A percentile compares a stretch with the other conserved stretches of the same genome.
phyloP scores from a whole-genome alignment of 371 early-diverging fungal genomes.

The Umbelopsis sp. region DNA sequence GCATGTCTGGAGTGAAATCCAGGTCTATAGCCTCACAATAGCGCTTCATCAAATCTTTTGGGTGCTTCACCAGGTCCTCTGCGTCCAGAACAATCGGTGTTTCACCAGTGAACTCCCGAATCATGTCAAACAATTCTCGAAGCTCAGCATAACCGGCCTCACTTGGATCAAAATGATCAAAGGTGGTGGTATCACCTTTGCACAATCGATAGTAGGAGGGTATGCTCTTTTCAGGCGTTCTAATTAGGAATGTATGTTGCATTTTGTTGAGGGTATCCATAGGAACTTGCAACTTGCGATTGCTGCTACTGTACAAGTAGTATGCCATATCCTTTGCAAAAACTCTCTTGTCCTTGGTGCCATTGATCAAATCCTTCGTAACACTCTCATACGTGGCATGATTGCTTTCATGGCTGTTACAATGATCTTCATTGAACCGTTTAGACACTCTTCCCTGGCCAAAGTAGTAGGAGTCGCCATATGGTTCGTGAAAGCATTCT shows the following conservation, averaged over 20 bases:
- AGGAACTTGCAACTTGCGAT: background rate
- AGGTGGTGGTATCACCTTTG: slow-evolving; percentile 11
- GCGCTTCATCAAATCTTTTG: slow-evolving; percentile 6
- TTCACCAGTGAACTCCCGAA: background rate
- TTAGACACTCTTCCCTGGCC: slow-evolving; percentile 5
- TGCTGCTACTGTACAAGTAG: slow-evolving; percentile 1
- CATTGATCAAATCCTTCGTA: slow-evolving; percentile 3
- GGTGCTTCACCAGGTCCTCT: slow-evolving; percentile 12
- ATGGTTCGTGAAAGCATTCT: slow-evolving; percentile 7
- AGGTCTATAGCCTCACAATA: slow-evolving; percentile 9
- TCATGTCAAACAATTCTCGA: slow-evolving; percentile 4
- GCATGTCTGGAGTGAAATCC: slow-evolving; percentile 10
- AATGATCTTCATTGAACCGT: background rate
- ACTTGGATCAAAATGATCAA: slow-evolving; percentile 9
- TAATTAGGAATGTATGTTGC: slow-evolving; percentile 6
- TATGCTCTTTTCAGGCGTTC: slow-evolving; percentile 11
- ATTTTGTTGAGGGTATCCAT: background rate
- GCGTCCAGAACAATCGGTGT: slow-evolving; percentile 8
- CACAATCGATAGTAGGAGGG: slow-evolving; percentile 5
- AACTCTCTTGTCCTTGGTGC: slow-evolving; percentile 6
- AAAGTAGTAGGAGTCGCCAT: slow-evolving; percentile 10
- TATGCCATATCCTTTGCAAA: slow-evolving; percentile 18
- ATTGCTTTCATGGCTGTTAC: background rate
- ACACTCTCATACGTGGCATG: slow-evolving; percentile 2
- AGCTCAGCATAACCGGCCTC: slow-evolving; percentile 7